These are phyloP conservation scores for Ceratobasidium sp. DNA, from an alignment of 1,284 basidiomycete genomes.

Conservation along the genomic window DNA sequence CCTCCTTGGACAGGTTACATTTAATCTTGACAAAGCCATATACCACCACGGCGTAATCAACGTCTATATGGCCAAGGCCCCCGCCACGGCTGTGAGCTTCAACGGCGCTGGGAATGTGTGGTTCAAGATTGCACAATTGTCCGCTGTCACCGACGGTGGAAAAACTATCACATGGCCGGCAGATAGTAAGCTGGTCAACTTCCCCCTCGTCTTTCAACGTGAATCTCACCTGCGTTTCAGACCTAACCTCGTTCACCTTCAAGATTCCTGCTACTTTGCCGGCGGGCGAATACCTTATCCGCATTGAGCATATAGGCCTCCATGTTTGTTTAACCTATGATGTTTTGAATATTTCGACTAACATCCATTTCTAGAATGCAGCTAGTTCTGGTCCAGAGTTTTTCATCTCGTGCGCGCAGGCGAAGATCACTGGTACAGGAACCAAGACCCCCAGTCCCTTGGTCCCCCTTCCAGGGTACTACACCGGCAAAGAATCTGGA, in stretches of 20 bases:
- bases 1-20: constrained; percentile 48
- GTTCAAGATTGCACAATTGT: constrained; percentile 60
- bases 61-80: constrained; percentile 56
- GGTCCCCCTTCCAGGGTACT: neutral
- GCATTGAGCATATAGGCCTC: neutral
- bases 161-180: constrained; percentile 52
- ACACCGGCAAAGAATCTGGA: neutral
- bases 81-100: constrained; percentile 52
- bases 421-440: neutral
- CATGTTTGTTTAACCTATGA: neutral
- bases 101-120: constrained; percentile 56
- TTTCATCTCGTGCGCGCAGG: neutral
- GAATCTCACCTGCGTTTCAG: neutral
- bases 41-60: constrained; percentile 54
- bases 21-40: constrained; percentile 47
- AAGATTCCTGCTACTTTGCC: neutral
- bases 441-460: neutral
- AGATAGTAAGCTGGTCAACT: constrained; percentile 50
- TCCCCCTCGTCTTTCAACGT: too few relatives aligned
- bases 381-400: neutral
- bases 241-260: neutral
- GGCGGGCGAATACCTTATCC: neutral
- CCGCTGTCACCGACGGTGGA: constrained; percentile 50
- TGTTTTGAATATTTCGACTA: neutral
- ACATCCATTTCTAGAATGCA: neutral